Evolutionary conservation across 1,139 yeast species (phyloP).

Genomic region (Wickerhamomyces sp.): DNA sequence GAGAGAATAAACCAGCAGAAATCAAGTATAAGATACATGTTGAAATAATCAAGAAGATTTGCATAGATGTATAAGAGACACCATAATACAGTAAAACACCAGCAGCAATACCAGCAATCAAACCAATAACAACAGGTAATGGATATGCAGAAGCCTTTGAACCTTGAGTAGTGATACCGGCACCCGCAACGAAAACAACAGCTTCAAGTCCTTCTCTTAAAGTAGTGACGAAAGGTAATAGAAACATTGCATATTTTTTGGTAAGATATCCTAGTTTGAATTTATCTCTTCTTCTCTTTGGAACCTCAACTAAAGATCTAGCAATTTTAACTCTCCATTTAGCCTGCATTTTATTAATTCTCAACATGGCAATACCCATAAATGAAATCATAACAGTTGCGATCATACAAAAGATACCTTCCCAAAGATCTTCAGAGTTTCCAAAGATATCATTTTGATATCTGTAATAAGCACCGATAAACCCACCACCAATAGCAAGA

Average conservation of each 20-base stretch:
- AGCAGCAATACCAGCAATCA: slow-evolving; percentile 64
- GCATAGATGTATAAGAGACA: slow-evolving; percentile 71
- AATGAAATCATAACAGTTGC: slow-evolving; percentile 79
- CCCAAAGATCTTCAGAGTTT: slow-evolving; percentile 84
- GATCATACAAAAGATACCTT: slow-evolving; percentile 77
- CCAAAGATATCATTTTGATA: slow-evolving; percentile 81
- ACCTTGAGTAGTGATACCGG: slow-evolving; percentile 54
- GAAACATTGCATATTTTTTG: slow-evolving; percentile 71
- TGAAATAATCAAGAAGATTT: slow-evolving; percentile 72
- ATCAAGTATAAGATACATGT: slow-evolving; percentile 81
- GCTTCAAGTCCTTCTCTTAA: slow-evolving; percentile 92
- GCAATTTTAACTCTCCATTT: slow-evolving; percentile 55
- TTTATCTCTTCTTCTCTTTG: slow-evolving; percentile 30
- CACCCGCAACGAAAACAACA: slow-evolving; percentile 87
- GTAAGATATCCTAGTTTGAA: slow-evolving; percentile 33
- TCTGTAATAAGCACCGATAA: slow-evolving; percentile 70
- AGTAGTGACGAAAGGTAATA: slow-evolving; percentile 81
- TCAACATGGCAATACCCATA: slow-evolving; percentile 84
- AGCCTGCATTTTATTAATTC: slow-evolving; percentile 81
- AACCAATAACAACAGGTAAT: slow-evolving; percentile 73
- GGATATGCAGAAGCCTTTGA: slow-evolving; percentile 70
- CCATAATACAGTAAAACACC: slow-evolving; percentile 70
- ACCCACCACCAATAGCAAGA: slow-evolving; percentile 66
- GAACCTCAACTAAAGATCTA: slow-evolving; percentile 35
- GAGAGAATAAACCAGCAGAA: slow-evolving; percentile 83